Evolutionary conservation across 495 filamentous ascomycete genomes (phyloP).

Genomic region (Chaetomium cochliodes): DNA sequence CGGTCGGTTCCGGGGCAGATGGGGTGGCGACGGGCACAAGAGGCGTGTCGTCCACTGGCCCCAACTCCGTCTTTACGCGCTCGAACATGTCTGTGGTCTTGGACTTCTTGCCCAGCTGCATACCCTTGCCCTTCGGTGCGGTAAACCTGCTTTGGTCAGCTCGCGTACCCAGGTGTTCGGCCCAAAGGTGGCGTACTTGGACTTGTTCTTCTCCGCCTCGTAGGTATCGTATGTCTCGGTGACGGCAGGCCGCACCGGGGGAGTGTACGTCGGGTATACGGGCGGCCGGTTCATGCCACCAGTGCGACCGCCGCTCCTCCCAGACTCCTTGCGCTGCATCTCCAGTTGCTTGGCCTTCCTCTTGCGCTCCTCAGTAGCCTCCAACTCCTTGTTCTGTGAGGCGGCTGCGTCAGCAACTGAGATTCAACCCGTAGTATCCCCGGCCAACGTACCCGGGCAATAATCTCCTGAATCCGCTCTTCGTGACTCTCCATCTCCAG

Average conservation of each 20-base stretch:
- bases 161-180: background rate
- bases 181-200: constrained; percentile 56
- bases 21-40: constrained; percentile 67
- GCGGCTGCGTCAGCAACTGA: constrained; percentile 34
- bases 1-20: constrained; percentile 52
- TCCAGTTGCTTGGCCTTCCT: constrained; percentile 96
- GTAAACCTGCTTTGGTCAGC: constrained; percentile 44
- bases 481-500: constrained; percentile 99
- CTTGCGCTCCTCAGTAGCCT: constrained; percentile 96
- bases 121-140: constrained; percentile 86
- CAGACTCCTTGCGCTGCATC: constrained; percentile 92
- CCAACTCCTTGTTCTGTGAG: constrained; percentile 93
- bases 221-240: constrained; percentile 88
- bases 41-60: constrained; percentile 70
- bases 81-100: constrained; percentile 97
- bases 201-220: constrained; percentile 94
- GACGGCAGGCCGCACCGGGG: constrained; percentile 67
- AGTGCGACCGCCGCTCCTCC: constrained; percentile 49
- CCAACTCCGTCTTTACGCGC: constrained; percentile 84
- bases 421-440: background rate
- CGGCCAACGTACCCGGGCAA: constrained; percentile 66
- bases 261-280: constrained; percentile 84
- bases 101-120: constrained; percentile 98
- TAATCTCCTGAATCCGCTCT: constrained; percentile 97
- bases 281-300: constrained; percentile 64